These are phyloP conservation scores for Fistulifera solaris DNA, from an alignment of 108 stramenopile species.

Conservation along the genomic window DNA sequence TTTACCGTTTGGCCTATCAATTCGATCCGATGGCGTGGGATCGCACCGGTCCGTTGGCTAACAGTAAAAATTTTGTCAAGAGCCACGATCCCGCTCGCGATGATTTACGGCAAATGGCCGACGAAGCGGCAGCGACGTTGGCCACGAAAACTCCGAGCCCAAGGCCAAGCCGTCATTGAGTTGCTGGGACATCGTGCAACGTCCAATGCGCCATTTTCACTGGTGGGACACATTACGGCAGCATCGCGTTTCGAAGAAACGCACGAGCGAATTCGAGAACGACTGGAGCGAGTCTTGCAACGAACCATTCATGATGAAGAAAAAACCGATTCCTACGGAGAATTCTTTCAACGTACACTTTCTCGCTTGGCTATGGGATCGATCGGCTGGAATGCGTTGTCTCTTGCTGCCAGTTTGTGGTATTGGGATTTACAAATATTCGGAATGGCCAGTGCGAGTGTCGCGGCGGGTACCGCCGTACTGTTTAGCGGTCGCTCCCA, in stretches of 20 bases:
- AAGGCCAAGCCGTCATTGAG: conserved; percentile 64
- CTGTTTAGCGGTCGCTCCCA: conserved; percentile 21
- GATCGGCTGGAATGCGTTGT: conserved; percentile 11
- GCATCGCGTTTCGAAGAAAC: conserved; percentile 53
- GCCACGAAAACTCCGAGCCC: conserved; percentile 48
- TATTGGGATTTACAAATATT: conserved; percentile 15
- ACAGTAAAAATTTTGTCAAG: neutral
- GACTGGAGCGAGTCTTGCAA: conserved; percentile 19
- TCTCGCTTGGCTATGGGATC: neutral
- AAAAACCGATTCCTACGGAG: conserved; percentile 9
- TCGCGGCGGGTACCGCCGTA: conserved; percentile 14
- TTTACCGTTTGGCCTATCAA: conserved; percentile 8
- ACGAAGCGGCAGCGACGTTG: conserved; percentile 42
- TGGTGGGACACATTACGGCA: conserved; percentile 54
- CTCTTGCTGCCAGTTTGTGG: conserved; percentile 1
- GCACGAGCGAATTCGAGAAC: conserved; percentile 34
- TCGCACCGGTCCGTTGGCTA: no score
- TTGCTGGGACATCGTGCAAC: conserved; percentile 66
- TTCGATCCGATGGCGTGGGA: no score
- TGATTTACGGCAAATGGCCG: conserved; percentile 16
- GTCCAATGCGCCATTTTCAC: conserved; percentile 24
- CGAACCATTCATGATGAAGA: conserved; percentile 11
- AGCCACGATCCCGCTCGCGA: conserved; percentile 11
- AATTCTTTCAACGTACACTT: conserved; percentile 1
- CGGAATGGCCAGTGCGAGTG: conserved; percentile 16